phyloP scores from a whole-genome alignment of 208 protist genomes.

The Acanthamoeba culbertsoni region DNA sequence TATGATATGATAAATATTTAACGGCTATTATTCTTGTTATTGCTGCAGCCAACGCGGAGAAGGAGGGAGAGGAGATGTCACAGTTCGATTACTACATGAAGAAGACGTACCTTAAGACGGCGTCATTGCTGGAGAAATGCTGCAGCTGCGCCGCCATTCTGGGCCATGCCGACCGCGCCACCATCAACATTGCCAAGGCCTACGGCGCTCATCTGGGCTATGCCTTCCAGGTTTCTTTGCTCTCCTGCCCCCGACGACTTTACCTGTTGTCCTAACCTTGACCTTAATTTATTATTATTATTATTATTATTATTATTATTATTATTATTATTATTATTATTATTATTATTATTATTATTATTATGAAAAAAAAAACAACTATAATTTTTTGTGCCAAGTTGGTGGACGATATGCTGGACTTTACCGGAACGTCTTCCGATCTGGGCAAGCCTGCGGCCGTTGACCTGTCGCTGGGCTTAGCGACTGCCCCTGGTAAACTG shows the following conservation, averaged over 20 bases:
- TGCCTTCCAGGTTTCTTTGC: constrained; percentile 86
- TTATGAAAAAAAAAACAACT: not conserved
- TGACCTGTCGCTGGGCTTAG: constrained; percentile 65
- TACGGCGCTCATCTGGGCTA: constrained; percentile 93
- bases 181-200: constrained; percentile 56
- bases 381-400: constrained; percentile 74
- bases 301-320: not conserved
- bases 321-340: not conserved
- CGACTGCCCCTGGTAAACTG: constrained; percentile 69
- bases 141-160: constrained; percentile 90
- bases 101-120: constrained; percentile 94
- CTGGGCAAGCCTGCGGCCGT: constrained; percentile 67
- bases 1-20: not conserved
- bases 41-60: not conserved
- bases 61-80: constrained; percentile 8
- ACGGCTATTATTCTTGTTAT: not conserved
- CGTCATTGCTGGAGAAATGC: constrained; percentile 91
- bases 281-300: not conserved
- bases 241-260: not conserved
- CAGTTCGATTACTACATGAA: constrained; percentile 84
- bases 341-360: not conserved
- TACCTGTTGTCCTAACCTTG: not conserved
- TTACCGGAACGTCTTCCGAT: constrained; percentile 69
- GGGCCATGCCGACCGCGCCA: constrained; percentile 69
- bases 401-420: constrained; percentile 94